Conservation (phyloP, 768 basidiomycete genomes). For the Trametes meyenii region DNA sequence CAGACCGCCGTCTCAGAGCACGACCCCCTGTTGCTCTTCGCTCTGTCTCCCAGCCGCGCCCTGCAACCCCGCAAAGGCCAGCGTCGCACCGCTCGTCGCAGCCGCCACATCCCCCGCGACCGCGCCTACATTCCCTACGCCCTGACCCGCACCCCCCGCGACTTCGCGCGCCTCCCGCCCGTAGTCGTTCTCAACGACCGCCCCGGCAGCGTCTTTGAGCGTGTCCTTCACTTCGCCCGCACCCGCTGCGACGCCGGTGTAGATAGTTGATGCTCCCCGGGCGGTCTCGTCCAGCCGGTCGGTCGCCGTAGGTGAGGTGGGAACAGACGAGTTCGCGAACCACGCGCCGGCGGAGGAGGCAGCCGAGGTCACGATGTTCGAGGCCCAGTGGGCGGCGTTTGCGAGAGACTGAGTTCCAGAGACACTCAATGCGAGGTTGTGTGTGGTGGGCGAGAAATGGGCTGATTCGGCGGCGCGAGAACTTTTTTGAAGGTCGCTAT, state of each 20-base stretch:
- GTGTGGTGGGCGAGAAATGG: conserved; percentile 17
- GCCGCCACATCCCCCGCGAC: conserved; percentile 22
- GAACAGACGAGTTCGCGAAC: conserved; percentile 25
- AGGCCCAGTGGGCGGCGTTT: conserved; percentile 20
- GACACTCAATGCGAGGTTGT: conserved; percentile 14
- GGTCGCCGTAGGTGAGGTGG: conserved; percentile 16
- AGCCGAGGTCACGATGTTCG: conserved; percentile 21
- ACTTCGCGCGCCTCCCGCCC: conserved; percentile 27
- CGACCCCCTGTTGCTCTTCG: conserved; percentile 14
- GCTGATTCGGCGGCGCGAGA: conserved; percentile 23
- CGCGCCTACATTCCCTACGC: conserved; percentile 24
- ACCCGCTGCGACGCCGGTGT: conserved; percentile 17
- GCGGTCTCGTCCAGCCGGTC: conserved; percentile 18
- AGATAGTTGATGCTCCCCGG: conserved; percentile 14
- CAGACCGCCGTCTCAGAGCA: too few species aligned
- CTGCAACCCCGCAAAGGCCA: conserved; percentile 23
- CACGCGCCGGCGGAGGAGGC: conserved; percentile 30
- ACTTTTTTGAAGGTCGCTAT: conserved; percentile 18
- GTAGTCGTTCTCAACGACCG: conserved; percentile 28
- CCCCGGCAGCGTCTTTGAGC: conserved; percentile 21
- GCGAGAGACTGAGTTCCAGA: conserved; percentile 24
- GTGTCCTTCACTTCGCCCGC: conserved; percentile 21
- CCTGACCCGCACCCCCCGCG: conserved; percentile 20
- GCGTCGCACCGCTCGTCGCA: conserved; percentile 21
- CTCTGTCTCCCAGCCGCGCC: conserved; percentile 25